Conservation (phyloP, 2,329 filamentous ascomycete species). For the Paraconiothyrium sp. region DNA sequence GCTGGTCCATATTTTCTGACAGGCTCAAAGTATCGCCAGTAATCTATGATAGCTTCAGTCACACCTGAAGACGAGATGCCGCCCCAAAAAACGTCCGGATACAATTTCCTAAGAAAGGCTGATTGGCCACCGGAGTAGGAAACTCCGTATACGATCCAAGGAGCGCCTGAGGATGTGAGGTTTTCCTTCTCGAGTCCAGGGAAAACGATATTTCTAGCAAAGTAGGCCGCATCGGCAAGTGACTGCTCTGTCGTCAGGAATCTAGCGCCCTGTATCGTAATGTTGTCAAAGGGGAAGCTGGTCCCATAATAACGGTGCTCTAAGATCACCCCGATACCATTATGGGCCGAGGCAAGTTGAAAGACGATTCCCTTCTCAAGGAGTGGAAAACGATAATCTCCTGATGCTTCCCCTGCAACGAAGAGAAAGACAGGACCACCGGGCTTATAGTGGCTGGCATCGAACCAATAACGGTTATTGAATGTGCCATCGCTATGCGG, state of each 20-base stretch:
- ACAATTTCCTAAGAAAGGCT: conserved; percentile 78
- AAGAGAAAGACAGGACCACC: conserved; percentile 86
- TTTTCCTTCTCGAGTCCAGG: conserved; percentile 69
- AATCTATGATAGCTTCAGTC: conserved; percentile 63
- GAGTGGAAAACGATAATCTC: conserved; percentile 69
- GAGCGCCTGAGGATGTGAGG: conserved; percentile 69
- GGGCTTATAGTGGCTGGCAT: conserved; percentile 75
- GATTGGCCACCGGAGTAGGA: conserved; percentile 84
- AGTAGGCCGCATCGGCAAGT: conserved; percentile 82
- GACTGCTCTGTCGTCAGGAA: conserved; percentile 87
- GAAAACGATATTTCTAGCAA: conserved; percentile 76
- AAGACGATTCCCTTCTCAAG: conserved; percentile 80
- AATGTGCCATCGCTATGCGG: conserved; percentile 77
- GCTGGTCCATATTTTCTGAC: conserved; percentile 65
- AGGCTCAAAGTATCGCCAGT: conserved; percentile 64
- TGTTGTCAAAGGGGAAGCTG: conserved; percentile 73
- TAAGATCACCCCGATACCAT: conserved; percentile 80
- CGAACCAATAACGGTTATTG: conserved; percentile 82
- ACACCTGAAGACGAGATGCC: conserved; percentile 84
- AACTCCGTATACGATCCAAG: conserved; percentile 83
- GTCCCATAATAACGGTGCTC: conserved; percentile 89
- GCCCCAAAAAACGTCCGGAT: conserved; percentile 81
- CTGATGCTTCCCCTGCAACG: conserved; percentile 74
- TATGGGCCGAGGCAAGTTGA: conserved; percentile 70
- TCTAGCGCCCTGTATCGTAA: conserved; percentile 62